phyloP scores from a whole-genome alignment of 2,329 filamentous ascomycete species.

The Rutstroemia sp. region DNA sequence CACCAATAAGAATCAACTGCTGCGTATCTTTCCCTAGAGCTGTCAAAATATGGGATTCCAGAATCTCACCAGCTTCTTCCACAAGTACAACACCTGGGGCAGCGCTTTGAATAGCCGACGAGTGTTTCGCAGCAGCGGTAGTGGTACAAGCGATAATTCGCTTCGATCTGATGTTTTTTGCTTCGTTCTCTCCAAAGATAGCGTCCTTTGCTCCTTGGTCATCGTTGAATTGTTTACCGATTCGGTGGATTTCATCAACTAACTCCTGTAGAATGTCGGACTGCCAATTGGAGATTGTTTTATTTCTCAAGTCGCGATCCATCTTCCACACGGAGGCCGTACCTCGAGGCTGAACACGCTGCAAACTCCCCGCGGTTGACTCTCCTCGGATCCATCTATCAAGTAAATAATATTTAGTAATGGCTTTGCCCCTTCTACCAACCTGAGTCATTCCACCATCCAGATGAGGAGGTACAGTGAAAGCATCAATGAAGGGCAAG shows the following conservation, averaged over 20 bases:
- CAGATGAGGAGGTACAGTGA: constrained; percentile 40
- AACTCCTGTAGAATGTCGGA: constrained; percentile 42
- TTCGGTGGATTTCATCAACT: constrained; percentile 33
- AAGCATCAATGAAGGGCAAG: constrained; percentile 46
- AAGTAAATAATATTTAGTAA: constrained; percentile 44
- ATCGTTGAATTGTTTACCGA: constrained; percentile 36
- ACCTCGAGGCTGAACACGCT: constrained; percentile 21
- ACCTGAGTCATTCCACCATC: constrained; percentile 39
- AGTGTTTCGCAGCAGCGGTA: constrained; percentile 58
- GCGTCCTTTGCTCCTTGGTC: constrained; percentile 35
- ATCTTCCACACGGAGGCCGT: constrained; percentile 46
- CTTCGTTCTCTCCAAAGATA: constrained; percentile 37
- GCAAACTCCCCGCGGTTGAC: constrained; percentile 38
- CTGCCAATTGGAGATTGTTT: constrained; percentile 37
- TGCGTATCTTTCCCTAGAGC: constrained; percentile 48
- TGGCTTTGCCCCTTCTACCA: constrained; percentile 36
- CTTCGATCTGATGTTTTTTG: constrained; percentile 41
- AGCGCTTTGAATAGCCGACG: constrained; percentile 44
- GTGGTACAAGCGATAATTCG: constrained; percentile 65
- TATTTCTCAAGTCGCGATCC: constrained; percentile 29
- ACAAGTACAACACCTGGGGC: constrained; percentile 52
- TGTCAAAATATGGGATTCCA: constrained; percentile 60
- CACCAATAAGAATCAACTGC: constrained; percentile 63
- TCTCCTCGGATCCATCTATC: constrained; percentile 42
- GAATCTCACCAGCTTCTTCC: constrained; percentile 67